Evolutionary conservation across 192 early-diverging fungal genomes (phyloP).

Genomic region (Kickxella alabastrina): DNA sequence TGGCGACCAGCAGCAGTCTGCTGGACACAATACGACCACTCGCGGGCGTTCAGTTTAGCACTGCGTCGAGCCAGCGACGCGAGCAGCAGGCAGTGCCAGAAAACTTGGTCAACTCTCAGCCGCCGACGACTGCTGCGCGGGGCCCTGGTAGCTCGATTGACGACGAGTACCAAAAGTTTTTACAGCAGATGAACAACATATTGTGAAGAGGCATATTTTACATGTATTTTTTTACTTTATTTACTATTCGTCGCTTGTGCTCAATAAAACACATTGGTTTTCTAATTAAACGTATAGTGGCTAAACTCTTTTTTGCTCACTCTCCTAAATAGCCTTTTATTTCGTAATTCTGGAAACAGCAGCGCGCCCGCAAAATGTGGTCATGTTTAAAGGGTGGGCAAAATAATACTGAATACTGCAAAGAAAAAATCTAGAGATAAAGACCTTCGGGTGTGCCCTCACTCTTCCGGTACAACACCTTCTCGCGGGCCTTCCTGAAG

Average conservation of each 20-base stretch:
- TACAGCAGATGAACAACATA: slow-evolving; percentile 54
- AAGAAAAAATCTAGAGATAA: slow-evolving; percentile 75
- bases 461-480: slow-evolving; percentile 96
- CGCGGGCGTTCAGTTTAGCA: slow-evolving; percentile 9
- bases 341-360: no score
- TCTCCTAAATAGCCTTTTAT: no score
- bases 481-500: slow-evolving; percentile 96
- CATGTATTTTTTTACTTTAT: no score
- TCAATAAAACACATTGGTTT: no score
- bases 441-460: slow-evolving; percentile 98
- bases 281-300: no score
- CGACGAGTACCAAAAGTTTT: slow-evolving; percentile 64
- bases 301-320: no score
- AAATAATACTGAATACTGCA: no score
- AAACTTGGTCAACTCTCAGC: not conserved
- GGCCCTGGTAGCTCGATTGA: slow-evolving; percentile 22
- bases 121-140: slow-evolving; percentile 11
- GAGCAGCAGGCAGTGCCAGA: slow-evolving; percentile 2
- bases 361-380: no score
- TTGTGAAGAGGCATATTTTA: slow-evolving; percentile 18
- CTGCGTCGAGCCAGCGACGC: slow-evolving; percentile 3
- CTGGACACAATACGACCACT: slow-evolving; percentile 7
- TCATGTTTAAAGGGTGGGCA: no score
- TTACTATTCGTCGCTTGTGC: no score
- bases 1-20: slow-evolving; percentile 7